Percentiles rank a stretch among this genome's conserved stretches.
Conservation (phyloP, 192 early-diverging fungal species). For the Linnemannia hyalina region DNA sequence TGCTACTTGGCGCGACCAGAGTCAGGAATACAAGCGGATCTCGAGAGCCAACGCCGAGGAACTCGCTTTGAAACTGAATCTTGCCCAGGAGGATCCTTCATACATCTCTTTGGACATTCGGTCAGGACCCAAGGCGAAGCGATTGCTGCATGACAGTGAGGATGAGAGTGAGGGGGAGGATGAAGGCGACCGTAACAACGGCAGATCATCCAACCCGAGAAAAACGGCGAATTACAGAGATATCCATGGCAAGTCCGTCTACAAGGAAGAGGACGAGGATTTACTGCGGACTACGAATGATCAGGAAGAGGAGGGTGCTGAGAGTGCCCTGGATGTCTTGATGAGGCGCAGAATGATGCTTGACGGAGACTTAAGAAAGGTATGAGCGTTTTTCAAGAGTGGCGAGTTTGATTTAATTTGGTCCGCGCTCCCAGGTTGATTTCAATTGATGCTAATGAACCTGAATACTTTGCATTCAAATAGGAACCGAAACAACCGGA, state of each 20-base stretch:
- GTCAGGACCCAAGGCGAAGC: not conserved
- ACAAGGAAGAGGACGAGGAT: conserved; percentile 40
- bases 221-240: conserved; percentile 60
- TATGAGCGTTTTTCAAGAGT: not conserved
- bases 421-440: not conserved
- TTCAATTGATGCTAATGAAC: not conserved
- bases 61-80: conserved; percentile 13
- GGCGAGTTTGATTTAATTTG: not conserved
- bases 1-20: conserved; percentile 46
- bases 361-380: conserved; percentile 39
- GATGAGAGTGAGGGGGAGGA: not conserved
- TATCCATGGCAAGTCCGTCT: conserved; percentile 59
- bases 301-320: conserved; percentile 49
- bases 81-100: conserved; percentile 18
- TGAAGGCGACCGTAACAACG: not conserved
- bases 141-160: not conserved
- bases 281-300: conserved; percentile 47
- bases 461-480: not conserved
- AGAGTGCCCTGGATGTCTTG: conserved; percentile 57
- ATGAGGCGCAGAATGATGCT: conserved; percentile 48
- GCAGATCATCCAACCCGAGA: not conserved
- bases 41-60: conserved; percentile 51
- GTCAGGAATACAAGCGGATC: conserved; percentile 41
- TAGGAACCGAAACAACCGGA: conserved; percentile 60
- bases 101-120: conserved; percentile 33